Percentiles rank a stretch among this genome's conserved stretches.
phyloP scores from a whole-genome alignment of 768 basidiomycete genomes.

The Candolleomyces aberdarensis region DNA sequence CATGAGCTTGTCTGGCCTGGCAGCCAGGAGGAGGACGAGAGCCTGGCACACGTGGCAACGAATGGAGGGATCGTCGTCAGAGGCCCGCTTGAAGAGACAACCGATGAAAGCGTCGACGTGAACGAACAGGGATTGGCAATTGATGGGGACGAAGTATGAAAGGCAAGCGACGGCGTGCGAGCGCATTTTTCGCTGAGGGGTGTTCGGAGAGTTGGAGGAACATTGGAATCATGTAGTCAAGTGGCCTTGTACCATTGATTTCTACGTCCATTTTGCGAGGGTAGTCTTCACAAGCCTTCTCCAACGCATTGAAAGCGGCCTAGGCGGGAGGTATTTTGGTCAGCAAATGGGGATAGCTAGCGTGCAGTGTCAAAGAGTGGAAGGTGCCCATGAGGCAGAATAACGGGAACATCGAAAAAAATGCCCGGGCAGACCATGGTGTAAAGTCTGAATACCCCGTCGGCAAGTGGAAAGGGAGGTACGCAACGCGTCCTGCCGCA shows the following conservation, averaged over 20 bases:
- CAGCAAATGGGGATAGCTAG: conserved; percentile 11
- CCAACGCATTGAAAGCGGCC: conserved; percentile 92
- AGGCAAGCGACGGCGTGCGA: conserved; percentile 92
- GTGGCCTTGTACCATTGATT: conserved; percentile 86
- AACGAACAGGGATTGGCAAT: conserved; percentile 80
- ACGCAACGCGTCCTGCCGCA: not conserved
- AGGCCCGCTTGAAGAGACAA: conserved; percentile 90
- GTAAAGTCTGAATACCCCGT: not conserved
- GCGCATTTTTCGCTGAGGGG: conserved; percentile 82
- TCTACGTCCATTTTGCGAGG: conserved; percentile 94
- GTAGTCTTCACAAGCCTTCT: conserved; percentile 96
- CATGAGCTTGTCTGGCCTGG: conserved; percentile 93
- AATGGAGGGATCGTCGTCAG: conserved; percentile 90
- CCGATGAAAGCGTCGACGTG: conserved; percentile 95
- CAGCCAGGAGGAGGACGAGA: conserved; percentile 87
- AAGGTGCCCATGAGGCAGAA: not conserved
- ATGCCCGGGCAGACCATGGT: not conserved
- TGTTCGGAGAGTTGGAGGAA: conserved; percentile 89
- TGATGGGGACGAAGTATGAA: conserved; percentile 88
- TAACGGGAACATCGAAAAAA: not conserved
- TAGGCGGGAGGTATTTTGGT: conserved; percentile 17
- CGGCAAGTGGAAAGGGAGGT: too few relatives aligned
- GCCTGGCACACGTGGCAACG: conserved; percentile 95
- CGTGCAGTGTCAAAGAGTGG: conserved; percentile 1
- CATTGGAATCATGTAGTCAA: conserved; percentile 96